A percentile compares a stretch with the other conserved stretches of the same genome.
Conservation (phyloP, 441 rosid genomes). For the Corymbia citriodora region DNA sequence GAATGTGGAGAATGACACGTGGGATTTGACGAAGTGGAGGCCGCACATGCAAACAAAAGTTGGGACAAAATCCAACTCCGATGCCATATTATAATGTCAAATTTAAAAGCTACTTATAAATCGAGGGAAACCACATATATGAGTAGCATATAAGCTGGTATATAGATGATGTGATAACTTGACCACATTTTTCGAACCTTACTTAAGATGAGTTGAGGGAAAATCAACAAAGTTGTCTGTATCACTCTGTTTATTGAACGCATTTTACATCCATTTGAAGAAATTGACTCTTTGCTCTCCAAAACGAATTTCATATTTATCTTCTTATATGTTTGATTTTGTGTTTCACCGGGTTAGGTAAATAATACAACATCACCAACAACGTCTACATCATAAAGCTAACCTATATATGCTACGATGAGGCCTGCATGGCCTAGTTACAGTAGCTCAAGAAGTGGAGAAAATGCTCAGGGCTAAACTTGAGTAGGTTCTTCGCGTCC, state of each 20-base stretch:
- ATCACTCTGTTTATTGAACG: not conserved
- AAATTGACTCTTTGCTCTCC: not conserved
- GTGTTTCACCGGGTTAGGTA: not conserved
- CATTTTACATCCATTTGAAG: not conserved
- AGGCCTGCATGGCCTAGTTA: not conserved
- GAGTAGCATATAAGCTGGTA: not conserved
- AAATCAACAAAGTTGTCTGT: not conserved
- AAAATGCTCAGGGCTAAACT: not conserved
- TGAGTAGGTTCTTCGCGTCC: not conserved
- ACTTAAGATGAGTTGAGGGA: not conserved
- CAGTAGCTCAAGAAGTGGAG: not conserved
- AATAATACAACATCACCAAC: not conserved
- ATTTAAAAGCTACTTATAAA: not conserved
- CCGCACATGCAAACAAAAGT: fast-evolving
- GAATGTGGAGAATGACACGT: not conserved
- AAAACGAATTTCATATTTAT: not conserved
- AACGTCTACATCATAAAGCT: not conserved
- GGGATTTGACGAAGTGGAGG: not conserved
- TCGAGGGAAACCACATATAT: not conserved
- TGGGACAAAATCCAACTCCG: fast-evolving
- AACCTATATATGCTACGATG: not conserved
- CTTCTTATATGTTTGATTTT: not conserved
- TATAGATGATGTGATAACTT: not conserved
- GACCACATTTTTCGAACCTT: not conserved
- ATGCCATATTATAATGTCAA: not conserved